These are phyloP conservation scores for Oidiodendron maius DNA, from an alignment of 495 filamentous ascomycete species.

Conservation along the genomic window DNA sequence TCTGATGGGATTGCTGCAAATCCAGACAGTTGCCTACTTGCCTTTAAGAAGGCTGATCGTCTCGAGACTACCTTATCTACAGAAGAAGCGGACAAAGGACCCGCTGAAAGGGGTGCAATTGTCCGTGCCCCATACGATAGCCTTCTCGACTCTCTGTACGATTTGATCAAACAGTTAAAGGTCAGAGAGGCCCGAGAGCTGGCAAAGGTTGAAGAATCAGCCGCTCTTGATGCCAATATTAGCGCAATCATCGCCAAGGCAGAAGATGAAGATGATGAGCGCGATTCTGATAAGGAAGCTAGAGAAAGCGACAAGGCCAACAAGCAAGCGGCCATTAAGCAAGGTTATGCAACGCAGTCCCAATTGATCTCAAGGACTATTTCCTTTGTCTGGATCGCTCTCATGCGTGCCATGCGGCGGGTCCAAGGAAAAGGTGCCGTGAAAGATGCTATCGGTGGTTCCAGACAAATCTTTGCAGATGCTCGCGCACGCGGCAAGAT, in stretches of 20 bases:
- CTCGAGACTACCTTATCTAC: slow-evolving; percentile 65
- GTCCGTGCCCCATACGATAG: slow-evolving; percentile 79
- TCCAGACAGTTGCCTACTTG: slow-evolving; percentile 84
- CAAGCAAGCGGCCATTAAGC: slow-evolving; percentile 65
- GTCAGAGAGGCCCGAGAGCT: slow-evolving; percentile 66
- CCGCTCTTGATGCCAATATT: slow-evolving; percentile 22
- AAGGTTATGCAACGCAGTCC: slow-evolving; percentile 64
- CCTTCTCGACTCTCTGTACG: slow-evolving; percentile 78
- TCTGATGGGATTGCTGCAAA: slow-evolving; percentile 79
- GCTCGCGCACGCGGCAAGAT: slow-evolving; percentile 79
- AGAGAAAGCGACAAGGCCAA: slow-evolving; percentile 50
- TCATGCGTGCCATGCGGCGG: slow-evolving; percentile 89
- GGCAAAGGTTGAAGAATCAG: slow-evolving; percentile 61
- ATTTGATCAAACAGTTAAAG: slow-evolving; percentile 65
- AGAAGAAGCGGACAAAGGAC: slow-evolving; percentile 65
- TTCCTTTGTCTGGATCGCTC: slow-evolving; percentile 87
- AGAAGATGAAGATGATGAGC: slow-evolving; percentile 57
- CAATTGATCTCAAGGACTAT: slow-evolving; percentile 69
- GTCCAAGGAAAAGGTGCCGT: slow-evolving; percentile 76
- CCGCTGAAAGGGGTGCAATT: slow-evolving; percentile 61
- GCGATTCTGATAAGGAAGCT: slow-evolving; percentile 46
- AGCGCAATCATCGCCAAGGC: slow-evolving; percentile 40
- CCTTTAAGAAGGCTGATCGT: slow-evolving; percentile 83
- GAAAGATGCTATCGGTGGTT: slow-evolving; percentile 61
- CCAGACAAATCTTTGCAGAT: slow-evolving; percentile 80